These are phyloP conservation scores for Pisolithus thermaeus DNA, from an alignment of 1,284 basidiomycete species.

Conservation along the genomic window DNA sequence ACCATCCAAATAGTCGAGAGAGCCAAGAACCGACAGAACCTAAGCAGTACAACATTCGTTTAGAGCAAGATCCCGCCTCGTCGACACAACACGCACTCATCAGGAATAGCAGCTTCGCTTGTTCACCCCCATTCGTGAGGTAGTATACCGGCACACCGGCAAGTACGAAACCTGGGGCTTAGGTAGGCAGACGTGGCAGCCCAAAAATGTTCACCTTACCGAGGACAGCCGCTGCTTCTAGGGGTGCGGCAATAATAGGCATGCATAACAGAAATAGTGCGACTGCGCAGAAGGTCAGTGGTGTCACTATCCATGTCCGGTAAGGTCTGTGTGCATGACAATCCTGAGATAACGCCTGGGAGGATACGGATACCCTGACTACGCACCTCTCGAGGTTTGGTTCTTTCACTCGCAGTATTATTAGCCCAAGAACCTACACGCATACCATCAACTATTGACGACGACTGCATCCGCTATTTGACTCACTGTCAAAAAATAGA, in stretches of 20 bases:
- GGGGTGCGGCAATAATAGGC: constrained; percentile 91
- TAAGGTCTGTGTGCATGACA: constrained; percentile 60
- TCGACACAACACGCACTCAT: constrained; percentile 31
- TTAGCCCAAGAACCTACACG: constrained; percentile 73
- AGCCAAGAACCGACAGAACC: constrained; percentile 40
- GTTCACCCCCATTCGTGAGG: constrained; percentile 55
- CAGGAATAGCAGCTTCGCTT: constrained; percentile 38
- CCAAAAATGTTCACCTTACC: constrained; percentile 42
- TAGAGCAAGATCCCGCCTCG: constrained; percentile 1
- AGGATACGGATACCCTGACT: background rate
- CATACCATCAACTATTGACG: background rate
- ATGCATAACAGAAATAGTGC: constrained; percentile 91
- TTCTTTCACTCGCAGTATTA: constrained; percentile 88
- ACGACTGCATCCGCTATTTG: background rate
- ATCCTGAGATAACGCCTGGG: background rate
- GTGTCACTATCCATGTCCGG: constrained; percentile 87
- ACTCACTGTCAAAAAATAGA: constrained; percentile 82
- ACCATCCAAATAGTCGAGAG: constrained; percentile 44
- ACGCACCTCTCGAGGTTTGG: constrained; percentile 76
- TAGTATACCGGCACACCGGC: constrained; percentile 84
- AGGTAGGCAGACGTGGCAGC: constrained; percentile 3
- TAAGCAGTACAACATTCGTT: constrained; percentile 14
- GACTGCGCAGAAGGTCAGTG: constrained; percentile 87
- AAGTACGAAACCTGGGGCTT: constrained; percentile 53
- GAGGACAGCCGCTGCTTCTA: constrained; percentile 82